Evolutionary conservation across 305 asterid genomes (phyloP), one percentile per base, ranked within the genome.

Genomic region (Fraxinus floribunda): DNA sequence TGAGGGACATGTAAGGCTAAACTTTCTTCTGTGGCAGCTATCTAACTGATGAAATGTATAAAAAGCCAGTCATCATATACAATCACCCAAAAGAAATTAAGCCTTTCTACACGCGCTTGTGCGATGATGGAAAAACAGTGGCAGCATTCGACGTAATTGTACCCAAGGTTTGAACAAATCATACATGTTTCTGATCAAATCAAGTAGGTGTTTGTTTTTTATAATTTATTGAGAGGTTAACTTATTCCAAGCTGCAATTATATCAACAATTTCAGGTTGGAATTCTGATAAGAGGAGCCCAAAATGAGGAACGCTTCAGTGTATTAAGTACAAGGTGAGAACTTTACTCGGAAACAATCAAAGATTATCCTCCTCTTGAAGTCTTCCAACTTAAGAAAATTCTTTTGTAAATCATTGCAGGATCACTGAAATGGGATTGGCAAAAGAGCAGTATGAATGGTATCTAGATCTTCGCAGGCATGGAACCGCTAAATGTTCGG

Each of bases 391-490:
- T 20, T 7, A 62, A 24, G 41, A 32, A 49, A 26, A 30, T 49
- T 49, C 7, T 49, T 49, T n/a, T 49, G 60, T 49, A 49, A 15
- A 29, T 75, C 18, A 10, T 77, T 34, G 66, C 87, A 94, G 99
- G 91, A 93, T 94, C 76, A 88, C 82, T 60, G 98, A 93, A 62
- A 29, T 82, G n/a, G 94, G 95, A 1, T 76, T 92, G 87, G 88
- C 86, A 15, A 87, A 82, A 83, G 80, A 90, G 84, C 92, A 93
- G 74, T 92, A 89, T 0, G 94, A 94, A 76, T 96, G 98, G 99
- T 96, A 94, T 80, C 55, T 93, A 5, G 99, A 96, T 86, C 97
- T 96, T 76, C 94, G 89, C 5, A 89, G 88, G 76, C 93, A 96
- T 22, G 98, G 98, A 0, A 81, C 91, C 4, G 97, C 80, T 18